Percentiles rank a stretch among this genome's conserved stretches.
These are phyloP conservation scores for Chaetomium strumarium DNA, from an alignment of 2,329 filamentous ascomycete species.

Conservation along the genomic window DNA sequence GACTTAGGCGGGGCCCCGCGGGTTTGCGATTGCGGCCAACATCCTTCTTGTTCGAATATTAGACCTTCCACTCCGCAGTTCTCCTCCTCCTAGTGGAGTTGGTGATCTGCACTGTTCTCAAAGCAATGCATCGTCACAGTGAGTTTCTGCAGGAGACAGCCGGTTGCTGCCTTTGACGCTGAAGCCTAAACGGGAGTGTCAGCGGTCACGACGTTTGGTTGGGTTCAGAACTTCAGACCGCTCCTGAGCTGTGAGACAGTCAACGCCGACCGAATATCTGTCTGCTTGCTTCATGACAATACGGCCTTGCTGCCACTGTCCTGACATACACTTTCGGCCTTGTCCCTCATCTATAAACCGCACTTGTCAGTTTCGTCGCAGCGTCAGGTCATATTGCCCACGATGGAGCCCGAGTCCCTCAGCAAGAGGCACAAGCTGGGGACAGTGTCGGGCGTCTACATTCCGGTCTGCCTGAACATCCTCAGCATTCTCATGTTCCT, in stretches of 20 bases:
- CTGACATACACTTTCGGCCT: not conserved
- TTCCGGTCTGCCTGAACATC: constrained; percentile 84
- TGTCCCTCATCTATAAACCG: not conserved
- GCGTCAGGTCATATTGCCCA: constrained; percentile 6
- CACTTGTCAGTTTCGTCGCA: not conserved
- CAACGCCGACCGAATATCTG: not conserved
- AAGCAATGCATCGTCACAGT: constrained; percentile 9
- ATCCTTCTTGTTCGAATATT: not conserved
- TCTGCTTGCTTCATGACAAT: not conserved
- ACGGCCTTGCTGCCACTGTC: not conserved
- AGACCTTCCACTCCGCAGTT: not conserved
- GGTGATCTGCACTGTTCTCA: constrained; percentile 12
- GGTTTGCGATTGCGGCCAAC: not conserved
- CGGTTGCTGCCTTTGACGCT: constrained; percentile 1
- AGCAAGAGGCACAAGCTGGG: constrained; percentile 59
- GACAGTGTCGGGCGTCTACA: constrained; percentile 73
- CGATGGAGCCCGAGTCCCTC: constrained; percentile 32
- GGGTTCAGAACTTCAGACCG: not conserved
- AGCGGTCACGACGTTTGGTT: constrained; percentile 1
- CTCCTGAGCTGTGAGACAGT: not conserved
- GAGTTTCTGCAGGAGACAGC: constrained; percentile 7
- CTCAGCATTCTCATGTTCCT: constrained; percentile 90
- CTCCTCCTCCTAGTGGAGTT: constrained; percentile 6
- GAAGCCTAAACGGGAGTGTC: constrained; percentile 1
- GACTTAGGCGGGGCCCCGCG: no score